These are phyloP conservation scores for Emergomyces orientalis DNA, from an alignment of 2,329 filamentous ascomycete species.

Conservation along the genomic window DNA sequence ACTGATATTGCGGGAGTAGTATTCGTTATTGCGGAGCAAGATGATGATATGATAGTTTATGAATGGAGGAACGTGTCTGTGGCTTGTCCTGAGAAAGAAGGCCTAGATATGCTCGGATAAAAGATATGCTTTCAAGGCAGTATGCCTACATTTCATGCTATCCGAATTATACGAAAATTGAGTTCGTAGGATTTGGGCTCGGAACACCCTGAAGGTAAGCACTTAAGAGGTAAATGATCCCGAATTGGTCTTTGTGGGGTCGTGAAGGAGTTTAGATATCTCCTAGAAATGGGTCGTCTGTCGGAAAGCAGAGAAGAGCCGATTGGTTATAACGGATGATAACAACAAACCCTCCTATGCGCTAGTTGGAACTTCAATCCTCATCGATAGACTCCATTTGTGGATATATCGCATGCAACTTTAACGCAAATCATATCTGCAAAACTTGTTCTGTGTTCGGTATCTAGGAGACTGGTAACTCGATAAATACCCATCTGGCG, in stretches of 20 bases:
- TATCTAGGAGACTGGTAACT: too few species aligned
- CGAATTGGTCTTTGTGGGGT: neutral
- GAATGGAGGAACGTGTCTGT: neutral
- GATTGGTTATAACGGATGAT: neutral
- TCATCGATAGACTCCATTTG: too few species aligned
- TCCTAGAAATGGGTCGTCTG: neutral
- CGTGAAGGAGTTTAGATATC: neutral
- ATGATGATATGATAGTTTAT: slow-evolving; percentile 13
- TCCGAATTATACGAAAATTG: neutral
- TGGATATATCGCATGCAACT: too few species aligned
- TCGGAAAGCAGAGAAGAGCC: neutral
- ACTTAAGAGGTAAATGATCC: neutral
- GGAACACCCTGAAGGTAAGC: neutral
- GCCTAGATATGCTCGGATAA: too few species aligned
- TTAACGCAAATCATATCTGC: too few species aligned
- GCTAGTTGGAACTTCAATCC: too few species aligned
- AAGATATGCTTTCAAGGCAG: neutral
- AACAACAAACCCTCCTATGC: too few species aligned
- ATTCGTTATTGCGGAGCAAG: slow-evolving; percentile 29
- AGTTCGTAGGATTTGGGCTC: neutral
- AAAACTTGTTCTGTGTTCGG: too few species aligned
- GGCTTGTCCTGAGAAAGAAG: too few species aligned
- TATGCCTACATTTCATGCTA: neutral
- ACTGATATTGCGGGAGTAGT: slow-evolving; percentile 25
- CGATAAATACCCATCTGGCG: too few species aligned